Base-by-base conservation (phyloP, 1,139 yeast genomes). In the Saccharomyces hybrid region DNA sequence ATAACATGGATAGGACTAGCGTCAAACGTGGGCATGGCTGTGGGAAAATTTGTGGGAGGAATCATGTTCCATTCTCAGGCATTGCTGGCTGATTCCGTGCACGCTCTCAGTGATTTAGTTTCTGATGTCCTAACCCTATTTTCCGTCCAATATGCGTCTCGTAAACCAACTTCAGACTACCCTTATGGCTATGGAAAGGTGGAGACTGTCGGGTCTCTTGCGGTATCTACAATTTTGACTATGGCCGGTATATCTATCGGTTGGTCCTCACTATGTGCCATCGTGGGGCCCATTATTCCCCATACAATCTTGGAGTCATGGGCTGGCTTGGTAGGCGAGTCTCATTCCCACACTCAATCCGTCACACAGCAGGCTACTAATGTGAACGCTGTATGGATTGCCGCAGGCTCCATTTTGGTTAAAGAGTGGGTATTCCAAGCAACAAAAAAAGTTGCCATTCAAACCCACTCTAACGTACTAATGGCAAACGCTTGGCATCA, bases 401-500 rank as follows among this genome's bases (percentile, higher is more conserved):
- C 99, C 0, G 84, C 86, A 49, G 96, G 84, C 1, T 89, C 96
- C 1, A 88, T 93, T 57, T 79, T 78, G 2, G 80, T 90, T 51
- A 93, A 93, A 67, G 99, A 93, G 70, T 78, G 96, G 78, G 81
- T 93, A 50, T 93, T 82, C 72, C 82, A 82, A 56, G 87, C 88
- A 14, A 93, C 99, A 0, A 79, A 85, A 74, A 80, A 82, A 59
- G 83, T 93, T 19, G 98, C 97, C 2, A 75, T 77, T 48, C 75
- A 78, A 58, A 81, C 90, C 31, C 86, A 88, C 65, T 89, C 97
- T 1, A 88, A 89, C 59, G 98, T 93, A 4, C 77, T 93, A 54
- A 84, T 89, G 52, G 99, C 99, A 5, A 93, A 93, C 67, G 99
- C 99, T 2, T 93, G 98, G 98, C 99, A 93, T 69, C 99, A 93